Conservation (phyloP, 1,284 basidiomycete genomes). For the Omphalotus olearius region DNA sequence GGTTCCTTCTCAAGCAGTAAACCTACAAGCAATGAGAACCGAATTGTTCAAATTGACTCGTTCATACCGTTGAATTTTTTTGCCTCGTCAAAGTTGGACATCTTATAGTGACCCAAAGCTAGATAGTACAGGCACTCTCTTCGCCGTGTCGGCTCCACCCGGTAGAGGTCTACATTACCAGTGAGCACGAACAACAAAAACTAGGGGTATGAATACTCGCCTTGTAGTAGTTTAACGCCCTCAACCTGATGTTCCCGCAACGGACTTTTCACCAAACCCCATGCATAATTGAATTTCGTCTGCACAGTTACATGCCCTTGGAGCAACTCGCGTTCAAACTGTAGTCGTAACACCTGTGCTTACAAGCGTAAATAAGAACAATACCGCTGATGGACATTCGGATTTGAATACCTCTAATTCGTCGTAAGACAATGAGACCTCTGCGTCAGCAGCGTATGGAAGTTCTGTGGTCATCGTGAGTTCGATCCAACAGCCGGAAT, state of each 20-base stretch:
- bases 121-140: conserved; percentile 98
- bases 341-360: conserved; percentile 71
- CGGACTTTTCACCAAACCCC: conserved; percentile 92
- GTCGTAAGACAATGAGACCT: conserved; percentile 83
- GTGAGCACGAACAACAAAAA: conserved; percentile 7
- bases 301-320: conserved; percentile 90
- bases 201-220: conserved; percentile 35
- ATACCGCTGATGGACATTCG: neutral
- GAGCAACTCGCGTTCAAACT: conserved; percentile 85
- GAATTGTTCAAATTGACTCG: conserved; percentile 5
- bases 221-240: conserved; percentile 90
- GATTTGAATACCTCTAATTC: conserved; percentile 72
- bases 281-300: conserved; percentile 98
- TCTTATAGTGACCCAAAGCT: conserved; percentile 95
- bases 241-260: conserved; percentile 81
- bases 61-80: conserved; percentile 86
- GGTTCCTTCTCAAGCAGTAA: conserved; percentile 93
- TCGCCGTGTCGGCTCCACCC: conserved; percentile 81
- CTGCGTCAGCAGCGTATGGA: conserved; percentile 95
- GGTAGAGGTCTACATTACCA: conserved; percentile 76
- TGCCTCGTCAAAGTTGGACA: conserved; percentile 93
- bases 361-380: neutral
- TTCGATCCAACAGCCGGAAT: neutral
- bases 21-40: conserved; percentile 40
- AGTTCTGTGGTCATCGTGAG: conserved; percentile 70